A percentile compares a stretch with the other conserved stretches of the same genome.
phyloP scores from a whole-genome alignment of 768 basidiomycete genomes.

The Tremella mesenterica region DNA sequence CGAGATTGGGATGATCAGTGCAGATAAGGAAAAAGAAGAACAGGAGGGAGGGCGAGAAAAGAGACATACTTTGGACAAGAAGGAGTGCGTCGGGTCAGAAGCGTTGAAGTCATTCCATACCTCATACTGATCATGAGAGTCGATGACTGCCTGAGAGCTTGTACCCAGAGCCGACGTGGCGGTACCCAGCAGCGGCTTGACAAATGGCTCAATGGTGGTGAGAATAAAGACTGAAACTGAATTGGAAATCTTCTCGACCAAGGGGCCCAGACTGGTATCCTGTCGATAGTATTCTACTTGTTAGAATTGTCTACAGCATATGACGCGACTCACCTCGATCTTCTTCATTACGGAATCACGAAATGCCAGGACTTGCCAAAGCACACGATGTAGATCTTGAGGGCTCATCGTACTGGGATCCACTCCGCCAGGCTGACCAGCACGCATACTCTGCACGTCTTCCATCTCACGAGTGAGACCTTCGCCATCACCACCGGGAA shows the following conservation, averaged over 20 bases:
- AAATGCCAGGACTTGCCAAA: constrained; percentile 81
- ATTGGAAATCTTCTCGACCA: constrained; percentile 73
- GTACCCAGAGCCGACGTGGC: constrained; percentile 57
- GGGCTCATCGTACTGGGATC: constrained; percentile 77
- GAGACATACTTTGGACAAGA: constrained; percentile 57
- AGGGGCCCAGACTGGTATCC: constrained; percentile 61
- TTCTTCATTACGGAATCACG: constrained; percentile 74
- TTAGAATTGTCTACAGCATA: neutral
- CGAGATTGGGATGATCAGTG: too few relatives aligned
- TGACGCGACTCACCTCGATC: constrained; percentile 47
- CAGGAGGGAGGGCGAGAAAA: neutral
- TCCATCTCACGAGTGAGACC: constrained; percentile 65
- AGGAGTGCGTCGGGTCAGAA: constrained; percentile 56
- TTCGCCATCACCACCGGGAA: constrained; percentile 46
- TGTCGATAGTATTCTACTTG: constrained; percentile 51
- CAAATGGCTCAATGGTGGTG: constrained; percentile 72
- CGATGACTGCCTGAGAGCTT: constrained; percentile 68
- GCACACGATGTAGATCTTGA: constrained; percentile 69
- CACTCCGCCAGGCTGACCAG: constrained; percentile 55
- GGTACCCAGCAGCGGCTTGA: constrained; percentile 67
- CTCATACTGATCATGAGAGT: constrained; percentile 73
- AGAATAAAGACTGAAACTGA: constrained; percentile 64
- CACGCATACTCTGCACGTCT: constrained; percentile 54
- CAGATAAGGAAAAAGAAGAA: too few relatives aligned
- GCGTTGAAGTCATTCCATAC: constrained; percentile 77